Evolutionary conservation across 805 yeast genomes (phyloP), one percentile per base, ranked within the genome.

Genomic region (Yarrowia sp.): DNA sequence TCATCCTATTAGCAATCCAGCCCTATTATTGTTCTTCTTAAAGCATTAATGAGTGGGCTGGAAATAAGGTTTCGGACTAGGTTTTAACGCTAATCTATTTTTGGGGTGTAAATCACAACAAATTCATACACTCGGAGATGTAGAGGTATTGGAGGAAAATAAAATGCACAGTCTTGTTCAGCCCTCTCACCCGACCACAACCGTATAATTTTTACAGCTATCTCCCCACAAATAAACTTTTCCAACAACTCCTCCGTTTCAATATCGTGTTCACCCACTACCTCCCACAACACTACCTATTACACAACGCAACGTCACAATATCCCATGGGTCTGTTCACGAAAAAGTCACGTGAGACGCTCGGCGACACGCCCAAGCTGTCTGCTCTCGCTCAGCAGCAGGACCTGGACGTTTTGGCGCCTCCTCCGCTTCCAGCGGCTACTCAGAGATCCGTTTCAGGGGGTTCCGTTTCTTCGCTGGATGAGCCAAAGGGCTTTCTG

Each of bases 401-500:
- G 8, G 52, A 59, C 9, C 52, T 43, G 4, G 41, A 11, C 35
- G 40, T 59, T 32, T 26, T 59, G 40, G 32, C 15, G 5, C 65
- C 65, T 12, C 65, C 65, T 5, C 42, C 52, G 10, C 52, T 59
- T 11, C 65, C 65, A 2, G 65, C 42, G n/a, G 52, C 42, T 3
- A 2, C 32, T 2, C 65, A 43, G 16, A 5, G 65, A 35, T 10
- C 15, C 10, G 52, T 35, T 11, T 59, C 65, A 35, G 52, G 52
- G 42, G 65, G 52, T 12, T 32, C 42, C 1, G 65, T 59, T 4
- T 40, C 41, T 3, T 59, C 65, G 1, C 35, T 59, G 14, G 35
- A 45, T 32, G 65, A 59, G 16, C 19, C 65, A 15, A 59, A 59
- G 43, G 65, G 65, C 9, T 59, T 45, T 19, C 35, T 52, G 7